Evolutionary conservation across 2,329 filamentous ascomycete species (phyloP).

Genomic region (Neonectria neomacrospora): DNA sequence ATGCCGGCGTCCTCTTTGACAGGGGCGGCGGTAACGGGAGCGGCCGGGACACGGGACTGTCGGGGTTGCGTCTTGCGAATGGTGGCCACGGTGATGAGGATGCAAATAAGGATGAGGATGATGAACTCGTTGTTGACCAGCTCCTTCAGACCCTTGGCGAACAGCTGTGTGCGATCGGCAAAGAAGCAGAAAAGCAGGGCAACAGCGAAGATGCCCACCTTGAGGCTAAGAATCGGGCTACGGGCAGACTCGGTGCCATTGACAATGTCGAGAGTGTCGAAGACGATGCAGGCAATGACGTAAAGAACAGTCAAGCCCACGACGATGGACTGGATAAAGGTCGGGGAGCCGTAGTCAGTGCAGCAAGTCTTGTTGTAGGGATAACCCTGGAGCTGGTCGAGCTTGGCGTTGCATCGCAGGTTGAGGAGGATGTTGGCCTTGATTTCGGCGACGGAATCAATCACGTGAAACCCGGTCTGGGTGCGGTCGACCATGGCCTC

Average conservation of each 20-base stretch:
- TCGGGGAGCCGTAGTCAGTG: slow-evolving; percentile 53
- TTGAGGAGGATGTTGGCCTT: slow-evolving; percentile 61
- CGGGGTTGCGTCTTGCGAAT: slow-evolving; percentile 34
- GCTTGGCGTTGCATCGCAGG: slow-evolving; percentile 61
- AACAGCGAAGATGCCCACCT: slow-evolving; percentile 41
- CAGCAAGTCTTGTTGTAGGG: slow-evolving; percentile 65
- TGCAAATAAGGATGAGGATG: slow-evolving; percentile 27
- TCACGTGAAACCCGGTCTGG: slow-evolving; percentile 47
- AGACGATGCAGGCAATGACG: slow-evolving; percentile 32
- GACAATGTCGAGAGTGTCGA: slow-evolving; percentile 32
- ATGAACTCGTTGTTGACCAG: slow-evolving; percentile 35
- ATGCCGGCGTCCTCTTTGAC: slow-evolving; percentile 36
- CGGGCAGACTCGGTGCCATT: slow-evolving; percentile 24
- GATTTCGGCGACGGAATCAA: slow-evolving; percentile 44
- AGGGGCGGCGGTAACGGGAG: slow-evolving; percentile 11
- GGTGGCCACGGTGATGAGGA: slow-evolving; percentile 27
- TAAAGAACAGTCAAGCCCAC: slow-evolving; percentile 36
- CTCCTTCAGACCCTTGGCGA: slow-evolving; percentile 44
- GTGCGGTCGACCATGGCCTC: slow-evolving; percentile 37
- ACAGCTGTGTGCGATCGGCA: slow-evolving; percentile 45
- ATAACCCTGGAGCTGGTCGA: slow-evolving; percentile 47
- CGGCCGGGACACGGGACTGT: slow-evolving; percentile 25
- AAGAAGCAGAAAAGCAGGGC: slow-evolving; percentile 44
- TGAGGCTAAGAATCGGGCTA: slow-evolving; percentile 35
- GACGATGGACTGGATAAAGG: slow-evolving; percentile 40